Conservation (phyloP, 768 basidiomycete species). For the Amylocystis lapponica region DNA sequence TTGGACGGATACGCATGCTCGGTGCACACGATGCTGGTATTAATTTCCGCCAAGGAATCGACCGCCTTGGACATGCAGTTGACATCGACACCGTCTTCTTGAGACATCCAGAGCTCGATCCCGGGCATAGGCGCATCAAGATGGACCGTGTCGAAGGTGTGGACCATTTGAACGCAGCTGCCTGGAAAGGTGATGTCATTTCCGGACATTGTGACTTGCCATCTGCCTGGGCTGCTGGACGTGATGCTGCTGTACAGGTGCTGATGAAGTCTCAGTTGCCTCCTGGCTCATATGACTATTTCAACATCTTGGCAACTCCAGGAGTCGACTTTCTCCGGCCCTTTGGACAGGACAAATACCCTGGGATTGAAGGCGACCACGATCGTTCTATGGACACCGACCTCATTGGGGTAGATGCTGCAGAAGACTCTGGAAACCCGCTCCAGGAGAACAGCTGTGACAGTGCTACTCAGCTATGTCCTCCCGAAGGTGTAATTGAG, state of each 20-base stretch:
- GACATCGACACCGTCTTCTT: neutral
- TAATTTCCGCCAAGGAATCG: neutral
- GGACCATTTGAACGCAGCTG: slow-evolving; percentile 4
- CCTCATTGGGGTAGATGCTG: neutral
- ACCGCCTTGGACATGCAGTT: neutral
- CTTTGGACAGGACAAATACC: slow-evolving; percentile 2
- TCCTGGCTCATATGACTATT: neutral
- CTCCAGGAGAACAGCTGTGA: neutral
- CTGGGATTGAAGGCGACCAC: neutral
- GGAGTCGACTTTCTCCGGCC: slow-evolving; percentile 3
- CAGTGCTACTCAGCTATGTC: neutral
- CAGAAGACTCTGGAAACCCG: neutral
- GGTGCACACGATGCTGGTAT: neutral
- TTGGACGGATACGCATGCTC: slow-evolving; percentile 1
- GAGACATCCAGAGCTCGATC: slow-evolving; percentile 3
- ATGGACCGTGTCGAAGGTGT: neutral
- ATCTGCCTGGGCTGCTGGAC: neutral
- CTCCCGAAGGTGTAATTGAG: neutral
- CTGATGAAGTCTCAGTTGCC: neutral
- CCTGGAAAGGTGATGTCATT: neutral
- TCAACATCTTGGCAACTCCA: neutral
- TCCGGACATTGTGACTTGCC: neutral
- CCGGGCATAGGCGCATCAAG: slow-evolving; percentile 6
- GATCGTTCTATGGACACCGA: neutral
- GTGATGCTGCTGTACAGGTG: neutral